phyloP scores from a whole-genome alignment of 164 flowering plant species.

The Tetracentron sinense region DNA sequence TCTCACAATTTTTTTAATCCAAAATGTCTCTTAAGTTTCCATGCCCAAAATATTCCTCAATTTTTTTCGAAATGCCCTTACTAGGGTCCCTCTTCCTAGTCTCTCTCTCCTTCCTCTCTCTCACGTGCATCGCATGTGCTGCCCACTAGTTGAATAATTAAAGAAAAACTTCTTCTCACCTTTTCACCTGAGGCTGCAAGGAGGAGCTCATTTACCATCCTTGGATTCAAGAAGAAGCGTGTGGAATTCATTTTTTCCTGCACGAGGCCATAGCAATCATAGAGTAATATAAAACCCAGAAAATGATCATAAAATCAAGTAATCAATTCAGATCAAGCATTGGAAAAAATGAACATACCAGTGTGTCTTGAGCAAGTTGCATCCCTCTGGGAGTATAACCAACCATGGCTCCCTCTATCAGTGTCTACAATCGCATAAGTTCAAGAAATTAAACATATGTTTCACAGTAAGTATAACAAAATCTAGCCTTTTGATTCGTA shows the following conservation, averaged over 20 bases:
- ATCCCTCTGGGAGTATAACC: slow-evolving; percentile 82
- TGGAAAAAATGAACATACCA: slow-evolving; percentile 44
- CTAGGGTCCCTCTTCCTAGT: too few species aligned
- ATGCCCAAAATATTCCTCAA: too few species aligned
- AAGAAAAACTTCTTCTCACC: slow-evolving; percentile 32
- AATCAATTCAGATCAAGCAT: neutral
- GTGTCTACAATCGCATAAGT: slow-evolving; percentile 48
- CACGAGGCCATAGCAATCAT: slow-evolving; percentile 11
- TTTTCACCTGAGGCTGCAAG: slow-evolving; percentile 81
- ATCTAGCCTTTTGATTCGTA: neutral
- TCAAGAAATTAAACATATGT: neutral
- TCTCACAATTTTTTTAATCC: too few species aligned
- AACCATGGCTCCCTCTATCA: slow-evolving; percentile 84
- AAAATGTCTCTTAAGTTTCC: too few species aligned
- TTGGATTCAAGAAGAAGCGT: slow-evolving; percentile 47
- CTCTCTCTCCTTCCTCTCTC: too few species aligned
- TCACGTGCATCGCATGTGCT: too few species aligned
- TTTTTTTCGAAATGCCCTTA: too few species aligned
- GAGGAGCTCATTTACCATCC: slow-evolving; percentile 70
- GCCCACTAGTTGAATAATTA: too few species aligned
- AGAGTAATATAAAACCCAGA: neutral
- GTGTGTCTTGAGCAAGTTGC: slow-evolving; percentile 81
- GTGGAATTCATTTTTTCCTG: slow-evolving; percentile 62
- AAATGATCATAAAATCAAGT: neutral
- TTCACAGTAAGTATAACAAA: neutral